Conservation (phyloP, 1,139 yeast species). For the Debaryomycetaceae sp. region DNA sequence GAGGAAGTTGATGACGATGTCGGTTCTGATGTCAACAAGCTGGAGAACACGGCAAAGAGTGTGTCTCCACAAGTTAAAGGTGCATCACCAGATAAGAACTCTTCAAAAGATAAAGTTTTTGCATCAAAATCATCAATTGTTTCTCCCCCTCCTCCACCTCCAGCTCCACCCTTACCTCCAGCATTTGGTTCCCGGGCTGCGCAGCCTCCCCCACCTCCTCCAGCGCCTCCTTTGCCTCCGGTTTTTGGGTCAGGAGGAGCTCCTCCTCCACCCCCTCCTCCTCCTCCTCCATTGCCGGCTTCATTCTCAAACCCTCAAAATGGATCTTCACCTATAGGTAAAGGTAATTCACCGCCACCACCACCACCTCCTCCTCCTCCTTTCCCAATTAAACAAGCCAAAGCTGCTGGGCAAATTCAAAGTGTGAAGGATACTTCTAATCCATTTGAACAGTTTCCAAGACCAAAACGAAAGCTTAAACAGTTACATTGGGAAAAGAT, state of each 20-base stretch:
- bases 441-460: constrained; percentile 59
- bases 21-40: not conserved
- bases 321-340: constrained; percentile 11
- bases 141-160: constrained; percentile 7
- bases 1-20: constrained; percentile 1
- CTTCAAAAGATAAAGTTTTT: not conserved
- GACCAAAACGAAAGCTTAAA: constrained; percentile 75
- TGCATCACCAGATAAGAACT: not conserved
- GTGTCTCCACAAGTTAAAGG: not conserved
- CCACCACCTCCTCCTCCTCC: constrained; percentile 24
- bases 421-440: constrained; percentile 10
- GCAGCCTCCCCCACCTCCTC: constrained; percentile 15
- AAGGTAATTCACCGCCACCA: constrained; percentile 15
- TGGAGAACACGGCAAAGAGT: not conserved
- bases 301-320: constrained; percentile 23
- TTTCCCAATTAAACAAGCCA: constrained; percentile 12
- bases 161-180: not conserved
- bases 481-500: constrained; percentile 85
- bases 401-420: constrained; percentile 5
- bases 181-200: not conserved
- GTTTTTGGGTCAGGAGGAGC: constrained; percentile 21
- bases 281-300: constrained; percentile 12
- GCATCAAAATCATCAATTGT: constrained; percentile 4
- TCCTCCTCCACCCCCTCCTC: constrained; percentile 25
- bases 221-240: constrained; percentile 37